Conservation (phyloP, 441 rosid genomes). For the Syzygium malaccense region DNA sequence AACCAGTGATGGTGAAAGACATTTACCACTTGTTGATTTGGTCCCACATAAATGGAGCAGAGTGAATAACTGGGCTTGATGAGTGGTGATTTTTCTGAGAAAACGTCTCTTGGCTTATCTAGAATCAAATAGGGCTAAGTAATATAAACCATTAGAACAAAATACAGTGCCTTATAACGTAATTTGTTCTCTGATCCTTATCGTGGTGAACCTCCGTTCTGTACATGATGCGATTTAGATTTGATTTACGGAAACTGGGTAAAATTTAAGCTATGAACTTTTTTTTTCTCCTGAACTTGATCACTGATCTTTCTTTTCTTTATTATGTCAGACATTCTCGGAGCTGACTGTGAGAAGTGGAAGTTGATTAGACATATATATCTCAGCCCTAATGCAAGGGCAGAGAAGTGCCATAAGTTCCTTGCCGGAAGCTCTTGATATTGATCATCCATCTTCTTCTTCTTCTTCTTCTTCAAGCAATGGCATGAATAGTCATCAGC, state of each 20-base stretch:
- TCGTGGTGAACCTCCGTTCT: neutral
- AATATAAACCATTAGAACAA: neutral
- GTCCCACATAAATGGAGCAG: neutral
- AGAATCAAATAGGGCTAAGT: neutral
- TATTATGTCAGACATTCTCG: neutral
- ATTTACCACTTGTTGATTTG: neutral
- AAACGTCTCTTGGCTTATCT: neutral
- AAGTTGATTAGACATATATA: neutral
- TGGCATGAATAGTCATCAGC: conserved; percentile 48
- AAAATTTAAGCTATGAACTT: neutral
- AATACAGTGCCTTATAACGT: neutral
- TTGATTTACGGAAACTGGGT: neutral
- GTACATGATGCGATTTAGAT: neutral
- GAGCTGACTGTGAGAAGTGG: neutral
- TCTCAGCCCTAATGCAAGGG: conserved; percentile 66
- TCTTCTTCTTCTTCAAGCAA: conserved; percentile 21
- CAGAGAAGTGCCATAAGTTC: conserved; percentile 71
- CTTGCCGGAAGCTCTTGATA: conserved; percentile 61
- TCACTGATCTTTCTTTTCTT: neutral
- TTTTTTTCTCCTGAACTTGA: neutral
- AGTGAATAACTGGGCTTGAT: neutral
- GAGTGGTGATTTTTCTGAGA: neutral
- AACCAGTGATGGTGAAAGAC: neutral
- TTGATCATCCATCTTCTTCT: conserved; percentile 68
- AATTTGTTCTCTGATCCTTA: neutral